Percentiles rank a stretch among this genome's conserved stretches.
phyloP scores from a whole-genome alignment of 2,329 filamentous ascomycete species.

The Pyricularia pennisetigena region DNA sequence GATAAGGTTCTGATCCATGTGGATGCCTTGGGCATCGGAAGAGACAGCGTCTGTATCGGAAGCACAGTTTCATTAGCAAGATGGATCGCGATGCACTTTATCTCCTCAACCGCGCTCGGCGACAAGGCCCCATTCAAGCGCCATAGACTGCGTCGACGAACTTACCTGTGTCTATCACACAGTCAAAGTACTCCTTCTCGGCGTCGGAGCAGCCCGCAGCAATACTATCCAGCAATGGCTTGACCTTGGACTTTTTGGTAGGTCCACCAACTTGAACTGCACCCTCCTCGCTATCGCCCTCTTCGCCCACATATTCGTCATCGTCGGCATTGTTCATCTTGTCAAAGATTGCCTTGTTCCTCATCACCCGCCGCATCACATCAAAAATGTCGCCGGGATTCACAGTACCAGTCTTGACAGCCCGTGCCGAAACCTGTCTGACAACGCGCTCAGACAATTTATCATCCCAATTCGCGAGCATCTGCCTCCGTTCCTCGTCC shows the following conservation, averaged over 20 bases:
- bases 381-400: background rate
- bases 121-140: too few species aligned
- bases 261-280: background rate
- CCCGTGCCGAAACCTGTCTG: background rate
- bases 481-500: background rate
- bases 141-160: background rate
- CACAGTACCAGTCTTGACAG: background rate
- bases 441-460: background rate
- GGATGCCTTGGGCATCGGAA: background rate
- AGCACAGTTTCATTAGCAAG: background rate
- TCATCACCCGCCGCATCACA: slow-evolving; percentile 1
- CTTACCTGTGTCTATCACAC: background rate
- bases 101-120: too few species aligned
- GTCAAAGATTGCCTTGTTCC: background rate
- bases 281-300: background rate
- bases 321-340: slow-evolving; percentile 1
- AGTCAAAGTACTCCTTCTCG: background rate
- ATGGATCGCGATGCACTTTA: too few species aligned
- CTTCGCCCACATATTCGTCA: background rate
- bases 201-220: background rate
- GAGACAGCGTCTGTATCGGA: background rate
- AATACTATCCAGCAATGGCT: background rate
- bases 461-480: background rate
- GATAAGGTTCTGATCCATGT: background rate
- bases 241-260: background rate